phyloP scores from a whole-genome alignment of 202 grass and related monocot species.

The Bolboschoenoplectus hybrid region DNA sequence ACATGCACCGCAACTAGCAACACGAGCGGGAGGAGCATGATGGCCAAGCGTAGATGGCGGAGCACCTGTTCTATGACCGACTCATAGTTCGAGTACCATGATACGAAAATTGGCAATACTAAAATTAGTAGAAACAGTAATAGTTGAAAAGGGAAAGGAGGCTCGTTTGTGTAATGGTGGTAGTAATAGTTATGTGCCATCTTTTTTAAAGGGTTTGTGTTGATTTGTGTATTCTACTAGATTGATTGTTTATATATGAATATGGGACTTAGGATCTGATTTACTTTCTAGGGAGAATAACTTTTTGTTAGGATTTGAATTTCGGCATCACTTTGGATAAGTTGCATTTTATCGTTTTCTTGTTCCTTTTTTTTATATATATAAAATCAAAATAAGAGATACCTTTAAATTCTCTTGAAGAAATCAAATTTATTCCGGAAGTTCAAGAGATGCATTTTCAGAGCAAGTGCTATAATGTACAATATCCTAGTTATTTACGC shows the following conservation, averaged over 20 bases:
- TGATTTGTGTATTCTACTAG: neutral
- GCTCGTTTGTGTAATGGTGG: neutral
- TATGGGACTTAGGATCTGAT: constrained; percentile 5
- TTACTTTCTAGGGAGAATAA: constrained; percentile 29
- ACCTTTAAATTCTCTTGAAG: neutral
- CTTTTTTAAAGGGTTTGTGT: neutral
- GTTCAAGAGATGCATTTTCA: neutral
- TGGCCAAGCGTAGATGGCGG: constrained; percentile 26
- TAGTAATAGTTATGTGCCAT: constrained; percentile 43
- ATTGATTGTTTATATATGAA: constrained; percentile 25
- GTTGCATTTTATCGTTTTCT: neutral
- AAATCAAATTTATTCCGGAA: neutral
- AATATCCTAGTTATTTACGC: neutral
- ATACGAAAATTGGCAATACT: constrained; percentile 23
- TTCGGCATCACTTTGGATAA: neutral
- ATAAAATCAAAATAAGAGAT: neutral
- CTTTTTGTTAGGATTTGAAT: constrained; percentile 13
- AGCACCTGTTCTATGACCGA: constrained; percentile 27
- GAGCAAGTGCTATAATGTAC: neutral
- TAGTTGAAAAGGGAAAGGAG: constrained; percentile 33
- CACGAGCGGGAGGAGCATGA: constrained; percentile 39
- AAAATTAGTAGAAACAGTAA: constrained; percentile 39
- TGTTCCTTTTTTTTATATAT: neutral
- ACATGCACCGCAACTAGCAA: constrained; percentile 41
- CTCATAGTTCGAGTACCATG: constrained; percentile 37